Conservation (phyloP, 2,329 filamentous ascomycete genomes). For the Elsinoe australis region DNA sequence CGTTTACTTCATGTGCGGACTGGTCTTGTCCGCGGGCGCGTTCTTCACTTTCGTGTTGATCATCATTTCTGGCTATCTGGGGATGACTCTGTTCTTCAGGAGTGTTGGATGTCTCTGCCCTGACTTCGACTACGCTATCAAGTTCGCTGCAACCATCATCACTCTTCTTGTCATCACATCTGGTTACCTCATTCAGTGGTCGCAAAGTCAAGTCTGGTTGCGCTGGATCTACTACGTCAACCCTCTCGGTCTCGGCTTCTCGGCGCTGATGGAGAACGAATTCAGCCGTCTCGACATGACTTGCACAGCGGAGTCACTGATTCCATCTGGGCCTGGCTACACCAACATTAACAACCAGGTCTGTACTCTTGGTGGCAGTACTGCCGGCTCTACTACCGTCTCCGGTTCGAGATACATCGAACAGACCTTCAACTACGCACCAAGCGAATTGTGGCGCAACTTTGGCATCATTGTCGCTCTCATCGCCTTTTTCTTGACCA, state of each 20-base stretch:
- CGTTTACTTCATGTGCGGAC: conserved; percentile 69
- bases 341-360: conserved; percentile 65
- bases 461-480: conserved; percentile 72
- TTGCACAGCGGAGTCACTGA: conserved; percentile 59
- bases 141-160: conserved; percentile 68
- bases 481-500: conserved; percentile 64
- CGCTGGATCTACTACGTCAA: conserved; percentile 77
- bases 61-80: conserved; percentile 33
- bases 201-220: conserved; percentile 65
- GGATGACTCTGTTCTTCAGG: conserved; percentile 71
- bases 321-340: conserved; percentile 66
- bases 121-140: conserved; percentile 79
- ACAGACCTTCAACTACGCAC: conserved; percentile 58
- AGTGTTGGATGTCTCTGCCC: conserved; percentile 67
- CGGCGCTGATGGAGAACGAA: conserved; percentile 78
- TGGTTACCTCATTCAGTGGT: conserved; percentile 77
- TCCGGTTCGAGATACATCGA: conserved; percentile 62
- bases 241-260: conserved; percentile 65
- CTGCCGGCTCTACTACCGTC: conserved; percentile 55
- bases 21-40: conserved; percentile 61
- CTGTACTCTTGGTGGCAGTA: conserved; percentile 69
- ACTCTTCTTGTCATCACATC: conserved; percentile 74
- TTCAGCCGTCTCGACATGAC: conserved; percentile 62
- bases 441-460: conserved; percentile 68
- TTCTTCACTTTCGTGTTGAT: conserved; percentile 69